A percentile compares a stretch with the other conserved stretches of the same genome.
Conservation (phyloP, 768 basidiomycete species). For the Mrakia frigida region DNA sequence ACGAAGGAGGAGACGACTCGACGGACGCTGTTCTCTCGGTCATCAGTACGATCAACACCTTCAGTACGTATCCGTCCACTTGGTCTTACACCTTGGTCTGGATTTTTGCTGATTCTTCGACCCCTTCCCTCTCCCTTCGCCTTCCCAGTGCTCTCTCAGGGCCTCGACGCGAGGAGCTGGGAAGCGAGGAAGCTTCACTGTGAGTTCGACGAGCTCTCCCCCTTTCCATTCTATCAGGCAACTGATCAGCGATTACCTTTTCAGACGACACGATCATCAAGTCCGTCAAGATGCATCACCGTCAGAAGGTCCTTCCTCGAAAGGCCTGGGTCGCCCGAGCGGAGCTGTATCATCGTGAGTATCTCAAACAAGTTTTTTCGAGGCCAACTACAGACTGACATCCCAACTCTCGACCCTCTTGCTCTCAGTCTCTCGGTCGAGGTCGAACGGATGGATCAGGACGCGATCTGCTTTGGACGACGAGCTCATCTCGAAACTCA, state of each 20-base stretch:
- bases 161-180: conserved; percentile 24
- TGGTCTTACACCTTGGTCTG: not conserved
- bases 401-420: not conserved
- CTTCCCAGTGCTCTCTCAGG: conserved; percentile 25
- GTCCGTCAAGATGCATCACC: conserved; percentile 24
- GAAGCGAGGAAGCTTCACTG: conserved; percentile 29
- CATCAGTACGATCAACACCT: conserved; percentile 41
- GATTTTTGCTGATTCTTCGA: not conserved
- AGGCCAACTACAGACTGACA: not conserved
- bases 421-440: conserved; percentile 65
- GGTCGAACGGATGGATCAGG: conserved; percentile 71
- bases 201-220: not conserved
- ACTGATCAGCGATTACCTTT: not conserved
- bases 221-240: not conserved
- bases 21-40: conserved; percentile 60
- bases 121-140: not conserved
- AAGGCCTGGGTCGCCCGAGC: conserved; percentile 31
- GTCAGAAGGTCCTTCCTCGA: conserved; percentile 27
- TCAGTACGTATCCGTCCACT: conserved; percentile 2
- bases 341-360: conserved; percentile 25
- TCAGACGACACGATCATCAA: conserved; percentile 19
- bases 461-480: conserved; percentile 70
- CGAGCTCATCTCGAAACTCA: conserved; percentile 59
- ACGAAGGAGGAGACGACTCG: conserved; percentile 57
- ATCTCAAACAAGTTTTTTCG: not conserved